Evolutionary conservation across 2,329 filamentous ascomycete genomes (phyloP), one percentile per base, ranked within the genome.

Genomic region (Ceratocystis albifundus): DNA sequence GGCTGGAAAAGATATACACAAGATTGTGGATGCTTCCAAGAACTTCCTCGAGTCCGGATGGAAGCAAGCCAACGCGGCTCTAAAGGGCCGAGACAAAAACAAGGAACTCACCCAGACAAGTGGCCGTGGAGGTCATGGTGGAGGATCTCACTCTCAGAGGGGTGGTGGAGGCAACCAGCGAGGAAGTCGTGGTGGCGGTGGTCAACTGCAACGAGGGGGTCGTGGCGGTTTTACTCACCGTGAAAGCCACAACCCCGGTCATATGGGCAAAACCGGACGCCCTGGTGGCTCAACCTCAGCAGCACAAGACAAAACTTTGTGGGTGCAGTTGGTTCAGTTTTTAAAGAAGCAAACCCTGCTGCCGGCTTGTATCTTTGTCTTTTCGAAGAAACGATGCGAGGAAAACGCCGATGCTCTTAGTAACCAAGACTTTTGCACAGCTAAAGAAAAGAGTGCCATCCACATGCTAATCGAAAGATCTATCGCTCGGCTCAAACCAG

Each of bases 401-500:
- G 91, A 97, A 73, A 99, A 97, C 74, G 94, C 94, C 0, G 90
- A 96, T 74, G 93, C 94, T 0, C 80, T 99, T 25, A 93, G 89
- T 69, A 97, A 96, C 72, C 87, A 96, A 70, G 94, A 99, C 73
- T 97, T 96, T 73, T 95, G 89, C 74, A 96, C 88, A 4, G 90
- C 92, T 0, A 83, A 87, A 2, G 94, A 99, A 77, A 97, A 96
- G 81, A 99, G 94, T 71, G 87, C 90, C 59, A 95, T 96, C 67
- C 93, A 99, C 74, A 96, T 97, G 89, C 93, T 91, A 45, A 91
- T 99, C 70, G 91, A 97, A 75, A 95, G 90, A 74, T 97, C 94
- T 0, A 84, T 99, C 67, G 91, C 93, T 32, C 84, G 94, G 64
- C 78, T 99, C 65, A 96, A 95, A 73, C 88, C 88, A 0, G 94